Conservation (phyloP, 768 basidiomycete genomes). For the Mycena vitilis region DNA sequence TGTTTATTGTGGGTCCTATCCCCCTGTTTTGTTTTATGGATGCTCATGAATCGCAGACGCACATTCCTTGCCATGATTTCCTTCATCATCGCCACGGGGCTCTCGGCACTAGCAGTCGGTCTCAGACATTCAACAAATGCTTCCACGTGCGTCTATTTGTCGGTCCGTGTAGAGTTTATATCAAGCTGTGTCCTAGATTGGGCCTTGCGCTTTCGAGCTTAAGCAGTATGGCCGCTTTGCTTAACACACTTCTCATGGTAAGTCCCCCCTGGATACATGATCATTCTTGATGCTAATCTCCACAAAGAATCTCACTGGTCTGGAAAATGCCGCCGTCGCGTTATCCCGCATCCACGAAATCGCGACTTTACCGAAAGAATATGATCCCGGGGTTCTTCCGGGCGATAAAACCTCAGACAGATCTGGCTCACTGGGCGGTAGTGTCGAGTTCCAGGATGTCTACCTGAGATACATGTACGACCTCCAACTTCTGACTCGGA, state of each 20-base stretch:
- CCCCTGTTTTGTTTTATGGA: no score
- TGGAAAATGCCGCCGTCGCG: conserved; percentile 31
- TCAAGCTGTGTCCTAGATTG: neutral
- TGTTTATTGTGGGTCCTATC: neutral
- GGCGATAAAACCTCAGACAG: no score
- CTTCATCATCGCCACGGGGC: conserved; percentile 11
- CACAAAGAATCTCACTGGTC: conserved; percentile 22
- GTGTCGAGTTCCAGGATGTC: conserved; percentile 25
- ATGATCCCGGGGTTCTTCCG: neutral
- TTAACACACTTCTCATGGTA: conserved; percentile 14
- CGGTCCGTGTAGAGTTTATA: neutral
- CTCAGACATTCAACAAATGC: conserved; percentile 12
- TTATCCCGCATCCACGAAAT: conserved; percentile 34
- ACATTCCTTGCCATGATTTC: conserved; percentile 14
- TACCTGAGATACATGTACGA: conserved; percentile 26
- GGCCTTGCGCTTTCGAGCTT: conserved; percentile 20
- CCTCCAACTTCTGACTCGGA: neutral
- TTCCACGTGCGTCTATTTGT: neutral
- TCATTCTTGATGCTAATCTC: neutral
- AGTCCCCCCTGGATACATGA: neutral
- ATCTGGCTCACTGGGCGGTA: no score
- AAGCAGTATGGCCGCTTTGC: conserved; percentile 16
- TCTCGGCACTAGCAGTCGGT: conserved; percentile 13
- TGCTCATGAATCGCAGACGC: conserved; percentile 2
- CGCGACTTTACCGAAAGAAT: conserved; percentile 23